Evolutionary conservation across 768 basidiomycete species (phyloP).

Genomic region (Artomyces pyxidatus): DNA sequence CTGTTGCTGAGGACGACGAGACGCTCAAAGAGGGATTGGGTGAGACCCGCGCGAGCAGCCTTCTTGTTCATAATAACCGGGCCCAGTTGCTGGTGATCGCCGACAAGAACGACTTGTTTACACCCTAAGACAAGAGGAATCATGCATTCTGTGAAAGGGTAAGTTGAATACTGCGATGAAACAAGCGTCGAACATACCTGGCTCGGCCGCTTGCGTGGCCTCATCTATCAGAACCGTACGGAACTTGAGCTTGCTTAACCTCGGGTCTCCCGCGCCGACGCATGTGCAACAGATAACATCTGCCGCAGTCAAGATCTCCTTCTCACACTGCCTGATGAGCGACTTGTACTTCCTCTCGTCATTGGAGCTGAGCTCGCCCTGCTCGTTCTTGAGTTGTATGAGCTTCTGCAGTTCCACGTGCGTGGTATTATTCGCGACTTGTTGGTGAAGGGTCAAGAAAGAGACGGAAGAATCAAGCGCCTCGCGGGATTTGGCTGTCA

Average conservation of each 20-base stretch:
- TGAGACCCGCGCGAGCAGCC: slow-evolving; percentile 96
- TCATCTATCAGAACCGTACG: slow-evolving; percentile 98
- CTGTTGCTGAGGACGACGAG: slow-evolving; percentile 92
- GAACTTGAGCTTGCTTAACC: slow-evolving; percentile 95
- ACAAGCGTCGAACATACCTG: slow-evolving; percentile 56
- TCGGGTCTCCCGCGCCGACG: slow-evolving; percentile 94
- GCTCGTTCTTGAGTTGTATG: slow-evolving; percentile 95
- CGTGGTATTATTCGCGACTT: slow-evolving; percentile 93
- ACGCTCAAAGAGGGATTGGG: slow-evolving; percentile 96
- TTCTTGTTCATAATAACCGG: slow-evolving; percentile 99
- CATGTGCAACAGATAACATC: slow-evolving; percentile 99
- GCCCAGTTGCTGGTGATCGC: slow-evolving; percentile 94
- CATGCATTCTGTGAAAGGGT: slow-evolving; percentile 77
- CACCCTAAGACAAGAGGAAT: slow-evolving; percentile 97
- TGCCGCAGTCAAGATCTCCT: slow-evolving; percentile 90
- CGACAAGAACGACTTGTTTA: slow-evolving; percentile 97
- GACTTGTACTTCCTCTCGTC: slow-evolving; percentile 99
- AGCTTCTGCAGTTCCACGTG: slow-evolving; percentile 97
- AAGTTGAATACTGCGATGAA: slow-evolving; percentile 3
- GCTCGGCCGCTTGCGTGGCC: slow-evolving; percentile 96
- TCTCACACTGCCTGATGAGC: slow-evolving; percentile 90
- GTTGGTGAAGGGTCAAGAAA: slow-evolving; percentile 93
- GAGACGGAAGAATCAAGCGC: slow-evolving; percentile 93
- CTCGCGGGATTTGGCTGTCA: slow-evolving; percentile 97
- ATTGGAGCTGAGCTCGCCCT: slow-evolving; percentile 92